A percentile compares a stretch with the other conserved stretches of the same genome.
phyloP scores from a whole-genome alignment of 2,329 filamentous ascomycete genomes.

The Lachnellula hyalina region DNA sequence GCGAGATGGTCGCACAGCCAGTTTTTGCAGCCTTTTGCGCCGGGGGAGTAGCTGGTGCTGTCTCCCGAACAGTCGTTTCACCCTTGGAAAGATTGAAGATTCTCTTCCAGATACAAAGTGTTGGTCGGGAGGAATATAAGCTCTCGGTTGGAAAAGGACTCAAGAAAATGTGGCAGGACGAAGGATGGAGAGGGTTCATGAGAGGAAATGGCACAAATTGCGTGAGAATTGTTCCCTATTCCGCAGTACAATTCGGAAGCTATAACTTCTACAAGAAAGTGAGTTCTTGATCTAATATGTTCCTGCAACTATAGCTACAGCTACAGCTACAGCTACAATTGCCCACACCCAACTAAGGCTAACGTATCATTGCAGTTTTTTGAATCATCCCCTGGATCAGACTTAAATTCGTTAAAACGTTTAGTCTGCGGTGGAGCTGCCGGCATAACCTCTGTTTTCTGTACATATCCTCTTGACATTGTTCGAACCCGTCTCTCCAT shows the following conservation, averaged over 20 bases:
- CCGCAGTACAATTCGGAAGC: constrained; percentile 94
- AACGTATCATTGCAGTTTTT: constrained; percentile 53
- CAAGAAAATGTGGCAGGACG: constrained; percentile 92
- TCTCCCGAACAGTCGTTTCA: constrained; percentile 96
- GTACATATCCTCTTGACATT: constrained; percentile 96
- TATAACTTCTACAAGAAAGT: constrained; percentile 97
- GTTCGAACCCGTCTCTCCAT: constrained; percentile 93
- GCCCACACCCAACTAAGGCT: constrained; percentile 3
- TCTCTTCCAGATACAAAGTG: constrained; percentile 92
- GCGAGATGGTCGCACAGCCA: constrained; percentile 65
- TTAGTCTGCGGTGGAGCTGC: constrained; percentile 87
- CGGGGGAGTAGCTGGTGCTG: constrained; percentile 88
- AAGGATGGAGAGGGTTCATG: constrained; percentile 97
- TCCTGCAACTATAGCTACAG: background rate
- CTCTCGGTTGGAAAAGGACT: constrained; percentile 85
- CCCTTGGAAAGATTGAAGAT: constrained; percentile 96
- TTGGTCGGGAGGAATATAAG: constrained; percentile 86
- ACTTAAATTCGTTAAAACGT: constrained; percentile 67
- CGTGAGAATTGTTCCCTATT: constrained; percentile 96
- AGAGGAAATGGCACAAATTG: constrained; percentile 97
- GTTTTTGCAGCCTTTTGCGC: constrained; percentile 89
- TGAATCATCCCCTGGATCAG: constrained; percentile 67
- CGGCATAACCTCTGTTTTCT: constrained; percentile 90
- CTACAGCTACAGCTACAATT: constrained; percentile 2
- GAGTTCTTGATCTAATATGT: constrained; percentile 32